Evolutionary conservation across 2,329 filamentous ascomycete species (phyloP).

Genomic region (Paracamarosporium sp.): DNA sequence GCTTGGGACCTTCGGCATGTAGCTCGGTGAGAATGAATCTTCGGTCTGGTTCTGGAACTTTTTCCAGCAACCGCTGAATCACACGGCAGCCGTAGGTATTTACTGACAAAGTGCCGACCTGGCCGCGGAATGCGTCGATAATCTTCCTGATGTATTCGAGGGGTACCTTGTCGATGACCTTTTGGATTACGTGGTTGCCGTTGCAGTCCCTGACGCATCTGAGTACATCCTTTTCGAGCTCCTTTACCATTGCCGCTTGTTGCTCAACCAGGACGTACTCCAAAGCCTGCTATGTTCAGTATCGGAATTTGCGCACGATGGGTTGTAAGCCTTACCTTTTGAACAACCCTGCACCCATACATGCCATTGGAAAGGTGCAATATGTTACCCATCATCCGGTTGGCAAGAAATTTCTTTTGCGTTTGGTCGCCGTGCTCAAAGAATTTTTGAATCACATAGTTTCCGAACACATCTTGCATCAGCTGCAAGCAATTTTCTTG

Average conservation of each 20-base stretch:
- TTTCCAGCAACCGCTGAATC: conserved; percentile 88
- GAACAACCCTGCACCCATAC: conserved; percentile 94
- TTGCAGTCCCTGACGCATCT: conserved; percentile 85
- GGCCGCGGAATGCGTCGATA: conserved; percentile 77
- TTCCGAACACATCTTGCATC: conserved; percentile 97
- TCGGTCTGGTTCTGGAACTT: conserved; percentile 76
- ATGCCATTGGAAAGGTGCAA: conserved; percentile 81
- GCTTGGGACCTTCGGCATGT: conserved; percentile 70
- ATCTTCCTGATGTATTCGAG: conserved; percentile 83
- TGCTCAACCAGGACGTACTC: conserved; percentile 93
- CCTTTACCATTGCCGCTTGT: conserved; percentile 81
- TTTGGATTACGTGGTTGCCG: conserved; percentile 96
- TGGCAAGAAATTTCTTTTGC: conserved; percentile 87
- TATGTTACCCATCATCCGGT: conserved; percentile 87
- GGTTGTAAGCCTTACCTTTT: conserved; percentile 72
- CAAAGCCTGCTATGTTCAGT: conserved; percentile 69
- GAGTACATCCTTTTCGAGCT: conserved; percentile 78
- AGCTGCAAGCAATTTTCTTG: conserved; percentile 82
- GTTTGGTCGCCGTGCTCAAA: conserved; percentile 94
- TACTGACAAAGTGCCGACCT: conserved; percentile 75
- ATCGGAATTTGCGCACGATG: too few relatives aligned
- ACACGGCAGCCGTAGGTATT: conserved; percentile 92
- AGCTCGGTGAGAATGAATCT: conserved; percentile 78
- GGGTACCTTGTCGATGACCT: conserved; percentile 83
- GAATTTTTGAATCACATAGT: conserved; percentile 98